Conservation (phyloP, 306 rosid genomes). For the Cicer judaicum region DNA sequence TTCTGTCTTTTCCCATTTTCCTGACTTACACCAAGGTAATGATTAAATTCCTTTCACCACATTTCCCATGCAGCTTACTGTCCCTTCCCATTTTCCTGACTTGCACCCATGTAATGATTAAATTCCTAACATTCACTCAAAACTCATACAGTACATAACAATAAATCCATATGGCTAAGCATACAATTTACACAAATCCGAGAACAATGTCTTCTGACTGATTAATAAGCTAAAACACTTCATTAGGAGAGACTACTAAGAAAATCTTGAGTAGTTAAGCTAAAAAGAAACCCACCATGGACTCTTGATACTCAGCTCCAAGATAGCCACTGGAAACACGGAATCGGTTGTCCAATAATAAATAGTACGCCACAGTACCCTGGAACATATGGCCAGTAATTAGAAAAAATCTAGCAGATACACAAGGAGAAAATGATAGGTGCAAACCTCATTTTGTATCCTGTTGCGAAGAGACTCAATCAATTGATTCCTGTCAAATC, state of each 20-base stretch:
- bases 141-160: neutral
- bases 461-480: constrained; percentile 83
- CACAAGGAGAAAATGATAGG: constrained; percentile 29
- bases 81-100: constrained; percentile 13
- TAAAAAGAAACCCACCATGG: constrained; percentile 57
- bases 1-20: neutral
- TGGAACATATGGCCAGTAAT: constrained; percentile 53
- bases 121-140: constrained; percentile 11
- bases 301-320: constrained; percentile 91
- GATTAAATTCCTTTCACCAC: neutral
- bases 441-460: constrained; percentile 79
- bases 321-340: constrained; percentile 91
- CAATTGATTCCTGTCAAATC: constrained; percentile 75
- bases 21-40: neutral
- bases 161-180: constrained; percentile 12
- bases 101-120: neutral
- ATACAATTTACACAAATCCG: constrained; percentile 15
- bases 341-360: constrained; percentile 77
- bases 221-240: constrained; percentile 21
- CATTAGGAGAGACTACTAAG: constrained; percentile 10
- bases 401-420: constrained; percentile 35
- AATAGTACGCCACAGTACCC: constrained; percentile 93
- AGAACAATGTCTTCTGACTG: constrained; percentile 3
- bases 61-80: constrained; percentile 4
- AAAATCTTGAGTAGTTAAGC: constrained; percentile 9